These are phyloP conservation scores for Pulveroboletus ravenelii DNA, from an alignment of 768 basidiomycete genomes.

Conservation along the genomic window DNA sequence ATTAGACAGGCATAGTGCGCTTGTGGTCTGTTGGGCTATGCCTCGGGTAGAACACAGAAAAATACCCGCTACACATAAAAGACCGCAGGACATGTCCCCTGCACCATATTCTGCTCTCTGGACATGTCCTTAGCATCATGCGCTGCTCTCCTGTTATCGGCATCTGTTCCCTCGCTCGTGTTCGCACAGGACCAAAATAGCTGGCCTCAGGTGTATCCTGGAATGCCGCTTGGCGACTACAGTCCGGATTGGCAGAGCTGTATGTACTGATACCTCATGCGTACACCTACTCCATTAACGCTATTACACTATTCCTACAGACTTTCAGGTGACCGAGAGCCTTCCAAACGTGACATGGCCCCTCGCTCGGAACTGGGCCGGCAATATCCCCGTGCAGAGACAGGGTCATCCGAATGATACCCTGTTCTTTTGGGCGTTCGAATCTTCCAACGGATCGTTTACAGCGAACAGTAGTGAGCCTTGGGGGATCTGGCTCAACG, in stretches of 20 bases:
- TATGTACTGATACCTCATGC: slow-evolving; percentile 25
- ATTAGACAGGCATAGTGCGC: no score
- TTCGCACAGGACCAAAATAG: slow-evolving; percentile 8
- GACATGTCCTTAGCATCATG: not conserved
- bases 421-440: slow-evolving; percentile 62
- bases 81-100: no score
- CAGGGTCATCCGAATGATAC: slow-evolving; percentile 59
- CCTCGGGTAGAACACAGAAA: no score
- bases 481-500: slow-evolving; percentile 72
- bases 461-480: slow-evolving; percentile 43
- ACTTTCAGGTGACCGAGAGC: slow-evolving; percentile 52
- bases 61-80: no score
- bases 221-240: slow-evolving; percentile 42
- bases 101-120: not conserved
- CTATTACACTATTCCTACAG: slow-evolving; percentile 26
- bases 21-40: no score
- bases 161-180: not conserved
- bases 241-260: slow-evolving; percentile 60
- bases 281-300: not conserved
- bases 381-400: slow-evolving; percentile 61
- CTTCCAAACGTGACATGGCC: slow-evolving; percentile 58
- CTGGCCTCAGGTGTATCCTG: slow-evolving; percentile 39
- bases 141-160: not conserved
- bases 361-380: slow-evolving; percentile 48
- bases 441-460: slow-evolving; percentile 51